Percentiles rank a stretch among this genome's conserved stretches.
phyloP scores from a whole-genome alignment of 345 rosid genomes.

The Rhodomyrtus tomentosa region DNA sequence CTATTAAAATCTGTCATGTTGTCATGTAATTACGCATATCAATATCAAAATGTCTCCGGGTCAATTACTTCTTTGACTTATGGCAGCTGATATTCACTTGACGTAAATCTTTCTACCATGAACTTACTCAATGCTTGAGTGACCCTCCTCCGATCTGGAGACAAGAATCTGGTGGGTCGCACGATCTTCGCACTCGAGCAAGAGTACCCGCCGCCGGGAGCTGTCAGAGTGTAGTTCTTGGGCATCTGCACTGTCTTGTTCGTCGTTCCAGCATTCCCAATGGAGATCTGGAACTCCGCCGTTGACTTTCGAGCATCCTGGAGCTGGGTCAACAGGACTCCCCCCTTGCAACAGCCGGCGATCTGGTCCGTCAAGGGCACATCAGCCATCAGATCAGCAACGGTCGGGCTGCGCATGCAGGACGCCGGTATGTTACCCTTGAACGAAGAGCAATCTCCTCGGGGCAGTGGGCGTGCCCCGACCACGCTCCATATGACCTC shows the following conservation, averaged over 20 bases:
- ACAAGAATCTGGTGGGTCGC: background rate
- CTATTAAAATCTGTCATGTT: too few relatives aligned
- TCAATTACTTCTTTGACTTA: background rate
- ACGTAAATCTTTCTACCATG: background rate
- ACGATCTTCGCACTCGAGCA: background rate
- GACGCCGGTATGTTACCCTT: constrained; percentile 57
- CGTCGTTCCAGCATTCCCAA: background rate
- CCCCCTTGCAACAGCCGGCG: constrained; percentile 35
- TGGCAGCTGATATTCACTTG: too few relatives aligned
- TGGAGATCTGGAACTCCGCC: background rate
- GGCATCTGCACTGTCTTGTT: background rate
- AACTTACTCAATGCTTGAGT: constrained; percentile 1
- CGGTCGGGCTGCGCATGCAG: constrained; percentile 59
- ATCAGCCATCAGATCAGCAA: constrained; percentile 76
- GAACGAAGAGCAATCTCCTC: constrained; percentile 77
- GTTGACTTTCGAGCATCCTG: background rate
- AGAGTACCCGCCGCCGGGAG: background rate
- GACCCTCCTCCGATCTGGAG: background rate
- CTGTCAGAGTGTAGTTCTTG: background rate
- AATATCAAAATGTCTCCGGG: background rate
- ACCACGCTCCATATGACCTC: constrained; percentile 72
- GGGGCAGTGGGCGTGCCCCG: constrained; percentile 58
- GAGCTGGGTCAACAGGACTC: background rate
- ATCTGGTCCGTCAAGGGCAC: constrained; percentile 51
- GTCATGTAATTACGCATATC: background rate